phyloP scores from a whole-genome alignment of 2,329 filamentous ascomycete species.

The Sporothrix luriei region DNA sequence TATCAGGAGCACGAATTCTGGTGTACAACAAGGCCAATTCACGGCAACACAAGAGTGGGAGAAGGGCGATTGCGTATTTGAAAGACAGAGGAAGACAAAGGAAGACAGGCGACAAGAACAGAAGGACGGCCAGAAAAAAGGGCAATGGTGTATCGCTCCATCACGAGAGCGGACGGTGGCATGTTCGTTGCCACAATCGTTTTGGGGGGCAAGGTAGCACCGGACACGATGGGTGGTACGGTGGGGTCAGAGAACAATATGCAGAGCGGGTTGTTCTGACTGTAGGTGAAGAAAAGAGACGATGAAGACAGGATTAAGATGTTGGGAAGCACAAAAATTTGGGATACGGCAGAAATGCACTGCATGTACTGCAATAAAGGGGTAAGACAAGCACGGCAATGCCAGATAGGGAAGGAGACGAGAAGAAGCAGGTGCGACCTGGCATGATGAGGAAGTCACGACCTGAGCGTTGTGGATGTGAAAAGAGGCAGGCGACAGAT shows the following conservation, averaged over 20 bases:
- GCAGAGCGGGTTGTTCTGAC: not conserved
- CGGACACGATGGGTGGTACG: not conserved
- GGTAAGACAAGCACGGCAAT: not conserved
- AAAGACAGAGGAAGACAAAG: not conserved
- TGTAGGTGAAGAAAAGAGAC: not conserved
- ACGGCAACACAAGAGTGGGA: not conserved
- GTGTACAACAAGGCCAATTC: too few relatives aligned
- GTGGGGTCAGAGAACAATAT: not conserved
- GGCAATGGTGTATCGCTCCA: not conserved
- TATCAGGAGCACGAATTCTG: not conserved
- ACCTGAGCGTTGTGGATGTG: not conserved
- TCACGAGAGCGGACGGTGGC: not conserved
- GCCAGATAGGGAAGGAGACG: conserved; percentile 5
- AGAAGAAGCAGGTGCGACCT: conserved; percentile 12
- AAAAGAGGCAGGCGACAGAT: not conserved
- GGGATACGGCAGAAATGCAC: not conserved
- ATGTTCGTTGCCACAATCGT: not conserved
- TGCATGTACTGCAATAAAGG: not conserved
- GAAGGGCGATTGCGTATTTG: not conserved
- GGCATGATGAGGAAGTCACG: conserved; percentile 2
- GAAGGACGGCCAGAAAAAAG: too few relatives aligned
- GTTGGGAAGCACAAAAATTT: not conserved
- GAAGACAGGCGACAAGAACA: not conserved
- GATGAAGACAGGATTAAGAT: conserved; percentile 4
- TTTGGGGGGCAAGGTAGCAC: not conserved